A percentile compares a stretch with the other conserved stretches of the same genome.
Conservation (phyloP, 225 moss, liverwort and hornwort species). For the Rhytidiadelphus loreus region DNA sequence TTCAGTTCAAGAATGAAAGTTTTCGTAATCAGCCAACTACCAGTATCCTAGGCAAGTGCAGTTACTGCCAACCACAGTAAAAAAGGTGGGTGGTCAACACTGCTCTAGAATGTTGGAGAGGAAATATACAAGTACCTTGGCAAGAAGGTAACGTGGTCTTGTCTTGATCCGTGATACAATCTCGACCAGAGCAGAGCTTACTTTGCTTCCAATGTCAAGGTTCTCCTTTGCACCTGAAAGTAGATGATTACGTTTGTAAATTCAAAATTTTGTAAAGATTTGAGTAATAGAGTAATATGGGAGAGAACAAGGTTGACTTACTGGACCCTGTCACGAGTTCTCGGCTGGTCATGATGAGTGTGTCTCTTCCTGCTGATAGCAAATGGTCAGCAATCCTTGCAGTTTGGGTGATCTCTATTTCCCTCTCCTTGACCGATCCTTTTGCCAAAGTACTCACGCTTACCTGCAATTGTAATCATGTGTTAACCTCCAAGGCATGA, state of each 20-base stretch:
- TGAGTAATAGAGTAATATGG: not conserved
- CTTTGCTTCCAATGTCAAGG: slow-evolving; percentile 65
- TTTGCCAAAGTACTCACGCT: slow-evolving; percentile 53
- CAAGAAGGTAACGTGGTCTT: slow-evolving; percentile 75
- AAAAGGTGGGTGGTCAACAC: not conserved
- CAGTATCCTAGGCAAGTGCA: not conserved
- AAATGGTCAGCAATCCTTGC: slow-evolving; percentile 57
- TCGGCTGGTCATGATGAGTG: slow-evolving; percentile 86
- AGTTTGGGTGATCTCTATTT: slow-evolving; percentile 56
- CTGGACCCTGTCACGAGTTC: slow-evolving; percentile 64
- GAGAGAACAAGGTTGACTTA: slow-evolving; percentile 16
- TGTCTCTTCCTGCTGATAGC: slow-evolving; percentile 69
- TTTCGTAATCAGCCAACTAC: not conserved
- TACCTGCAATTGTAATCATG: slow-evolving; percentile 39
- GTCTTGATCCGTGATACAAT: slow-evolving; percentile 70
- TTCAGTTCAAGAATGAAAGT: not conserved
- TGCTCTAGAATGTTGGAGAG: not conserved
- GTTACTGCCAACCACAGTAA: not conserved
- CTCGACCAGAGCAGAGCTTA: slow-evolving; percentile 73
- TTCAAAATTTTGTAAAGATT: not conserved
- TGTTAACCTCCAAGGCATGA: not conserved
- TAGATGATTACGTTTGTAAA: not conserved
- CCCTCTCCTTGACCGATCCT: slow-evolving; percentile 50
- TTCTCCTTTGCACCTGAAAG: slow-evolving; percentile 62
- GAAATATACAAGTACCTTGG: slow-evolving; percentile 48